These are phyloP conservation scores for Cladophialophora carrionii DNA, from an alignment of 2,329 filamentous ascomycete genomes.

Conservation along the genomic window DNA sequence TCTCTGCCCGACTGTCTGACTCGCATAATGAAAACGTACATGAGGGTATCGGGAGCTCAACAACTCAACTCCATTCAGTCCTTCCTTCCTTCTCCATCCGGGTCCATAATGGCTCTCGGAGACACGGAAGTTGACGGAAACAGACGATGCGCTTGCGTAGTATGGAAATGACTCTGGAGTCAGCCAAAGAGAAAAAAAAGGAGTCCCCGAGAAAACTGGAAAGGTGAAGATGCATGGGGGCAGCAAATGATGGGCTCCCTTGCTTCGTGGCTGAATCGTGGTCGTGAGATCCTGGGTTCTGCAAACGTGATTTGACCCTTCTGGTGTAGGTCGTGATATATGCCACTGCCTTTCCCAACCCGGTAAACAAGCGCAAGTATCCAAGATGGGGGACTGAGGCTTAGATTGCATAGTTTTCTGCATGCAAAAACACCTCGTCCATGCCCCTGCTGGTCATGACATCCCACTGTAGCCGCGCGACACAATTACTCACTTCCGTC, in stretches of 20 bases:
- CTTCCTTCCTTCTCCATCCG: background rate
- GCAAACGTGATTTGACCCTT: background rate
- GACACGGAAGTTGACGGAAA: background rate
- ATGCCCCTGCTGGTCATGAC: conserved; percentile 77
- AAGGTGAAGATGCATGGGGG: background rate
- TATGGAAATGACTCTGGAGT: background rate
- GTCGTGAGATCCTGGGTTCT: conserved; percentile 5
- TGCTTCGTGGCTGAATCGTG: background rate
- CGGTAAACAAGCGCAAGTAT: background rate
- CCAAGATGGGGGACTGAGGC: background rate
- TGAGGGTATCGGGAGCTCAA: background rate
- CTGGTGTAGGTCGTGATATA: background rate
- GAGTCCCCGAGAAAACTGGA: background rate
- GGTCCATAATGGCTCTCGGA: background rate
- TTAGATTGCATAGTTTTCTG: conserved; percentile 90
- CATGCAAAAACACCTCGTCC: conserved; percentile 92
- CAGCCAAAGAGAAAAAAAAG: no score
- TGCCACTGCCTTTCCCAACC: background rate
- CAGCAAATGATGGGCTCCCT: background rate
- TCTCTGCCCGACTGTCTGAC: background rate
- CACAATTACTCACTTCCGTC: conserved; percentile 81
- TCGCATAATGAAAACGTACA: background rate
- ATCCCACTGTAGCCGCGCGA: conserved; percentile 77
- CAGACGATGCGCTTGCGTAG: background rate
- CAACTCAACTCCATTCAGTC: background rate